Evolutionary conservation across 306 rosid genomes (phyloP), one percentile per base, ranked within the genome.

Genomic region (Comarum palustre): DNA sequence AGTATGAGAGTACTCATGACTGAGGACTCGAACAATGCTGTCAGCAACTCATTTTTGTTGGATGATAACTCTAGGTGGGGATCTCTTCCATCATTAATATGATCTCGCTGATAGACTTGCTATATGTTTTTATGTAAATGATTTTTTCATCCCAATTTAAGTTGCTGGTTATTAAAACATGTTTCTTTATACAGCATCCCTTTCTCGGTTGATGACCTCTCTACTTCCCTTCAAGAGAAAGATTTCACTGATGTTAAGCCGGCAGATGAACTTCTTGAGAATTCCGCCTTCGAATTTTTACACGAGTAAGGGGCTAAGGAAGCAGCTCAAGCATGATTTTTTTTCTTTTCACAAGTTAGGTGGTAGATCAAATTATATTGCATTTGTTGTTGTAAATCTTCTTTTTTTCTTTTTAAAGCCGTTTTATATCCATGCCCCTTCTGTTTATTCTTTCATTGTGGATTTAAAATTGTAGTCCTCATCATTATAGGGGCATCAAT

Each of bases 1-100:
- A 90, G 92, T 81, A 95, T 95, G 99, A 95, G 85, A 79, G 90
- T 95, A 70, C 99, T 95, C 69, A 95, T 95, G 99, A 84, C 97
- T 0, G 99, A 95, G 90, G 99, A 95, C 86, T 90, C 96, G 52
- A 95, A 92, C 78, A 86, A 88, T 82, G 90, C 99, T 68, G 96
- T 71, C 50, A 91, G 96, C 80, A 96, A 89, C 86, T 92, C 99
- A 80, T 95, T 92, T 91, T 85, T 95, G 85, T 84, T 95, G 88
- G 99, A 95, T 77, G 99, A 95, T 82, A 90, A 83, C 82, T 95
- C 99, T 78, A 90, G 99, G 99, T 95, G 71, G 78, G 83, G 68
- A 12, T 80, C 22, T 58, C 19, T 54, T 43, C 20, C n/a, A 39
- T 52, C 50, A 16, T 73, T 7, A 25, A 11, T 50, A 54, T 71